Evolutionary conservation across 2,329 filamentous ascomycete genomes (phyloP), one percentile per base, ranked within the genome.

Genomic region (Diaporthe batatas): DNA sequence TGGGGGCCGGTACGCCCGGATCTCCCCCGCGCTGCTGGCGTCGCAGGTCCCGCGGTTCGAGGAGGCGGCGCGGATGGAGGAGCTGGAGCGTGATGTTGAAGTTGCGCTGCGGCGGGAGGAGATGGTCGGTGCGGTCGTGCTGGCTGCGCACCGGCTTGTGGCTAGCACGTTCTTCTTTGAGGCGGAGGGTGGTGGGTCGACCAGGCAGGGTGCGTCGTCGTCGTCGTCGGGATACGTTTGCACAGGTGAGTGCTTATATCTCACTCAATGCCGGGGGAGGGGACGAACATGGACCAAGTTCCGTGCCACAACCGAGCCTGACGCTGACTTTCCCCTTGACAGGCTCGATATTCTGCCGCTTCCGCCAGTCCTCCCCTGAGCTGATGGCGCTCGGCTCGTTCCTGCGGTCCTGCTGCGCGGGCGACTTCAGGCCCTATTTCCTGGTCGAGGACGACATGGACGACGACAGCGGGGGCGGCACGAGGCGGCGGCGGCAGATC

Each of bases 11-110:
- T 53, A 39, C 47, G 53, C 14, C 32, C 47, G 62, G 1, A 67
- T 67, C 12, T 39, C 47, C 6, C 62, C 62, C 10, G 62, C 53
- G 16, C 14, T 67, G 32, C 47, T 53, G n/a, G 29, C 62, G 3
- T 67, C 62, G 47, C 62, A 67, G 47, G 53, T 67, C 39, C 62
- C 62, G 1, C 39, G n/a, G 32, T 67, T 67, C n/a, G 62, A 53
- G 3, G 62, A 67, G 21, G 62, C 62, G 18, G 47, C 39, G 62
- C 53, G 16, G 62, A 67, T 67, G 32, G 62, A 53, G 4, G 62
- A 67, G 62, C 32, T 67, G 0, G 62, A 53, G n/a, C 44, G 23
- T 8, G 47, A 67, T 11, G 47, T 67, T 3, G 62, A 67, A 4
- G 21, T 32, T 5, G 62, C 62, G 2, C 62, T 67, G 2, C 62